Evolutionary conservation across 1,139 yeast species (phyloP).

Genomic region (Saccharomycopsis crataegensis): DNA sequence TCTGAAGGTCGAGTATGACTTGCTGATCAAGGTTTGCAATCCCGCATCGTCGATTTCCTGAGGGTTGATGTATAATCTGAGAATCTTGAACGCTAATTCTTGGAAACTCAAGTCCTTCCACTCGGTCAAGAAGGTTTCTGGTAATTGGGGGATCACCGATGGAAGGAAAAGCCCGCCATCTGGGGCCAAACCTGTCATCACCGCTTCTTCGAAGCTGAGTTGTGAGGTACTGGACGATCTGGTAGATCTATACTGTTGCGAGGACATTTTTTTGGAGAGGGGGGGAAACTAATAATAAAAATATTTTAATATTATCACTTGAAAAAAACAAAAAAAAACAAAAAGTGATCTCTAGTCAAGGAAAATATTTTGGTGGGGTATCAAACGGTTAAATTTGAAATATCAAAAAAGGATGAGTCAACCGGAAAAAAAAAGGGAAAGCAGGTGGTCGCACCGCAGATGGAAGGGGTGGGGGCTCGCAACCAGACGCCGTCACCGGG

Average conservation of each 20-base stretch:
- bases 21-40: slow-evolving; percentile 50
- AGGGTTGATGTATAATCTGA: slow-evolving; percentile 67
- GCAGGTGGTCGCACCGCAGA: too few relatives aligned
- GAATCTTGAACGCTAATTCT: slow-evolving; percentile 78
- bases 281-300: too few relatives aligned
- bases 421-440: not conserved
- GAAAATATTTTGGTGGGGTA: not conserved
- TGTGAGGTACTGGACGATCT: slow-evolving; percentile 53
- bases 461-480: too few relatives aligned
- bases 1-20: slow-evolving; percentile 87
- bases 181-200: slow-evolving; percentile 87
- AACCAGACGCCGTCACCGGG: too few relatives aligned
- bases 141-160: slow-evolving; percentile 64
- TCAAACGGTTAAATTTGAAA: not conserved
- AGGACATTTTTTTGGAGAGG: slow-evolving; percentile 28
- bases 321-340: not conserved
- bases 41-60: slow-evolving; percentile 69
- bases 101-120: slow-evolving; percentile 77
- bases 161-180: slow-evolving; percentile 97
- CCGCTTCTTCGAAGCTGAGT: slow-evolving; percentile 82
- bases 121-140: slow-evolving; percentile 46
- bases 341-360: not conserved
- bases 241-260: slow-evolving; percentile 74
- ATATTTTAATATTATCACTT: not conserved
- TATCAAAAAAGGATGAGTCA: too few relatives aligned